phyloP scores from a whole-genome alignment of 805 yeast species.

The Wickerhamomyces silvicola region DNA sequence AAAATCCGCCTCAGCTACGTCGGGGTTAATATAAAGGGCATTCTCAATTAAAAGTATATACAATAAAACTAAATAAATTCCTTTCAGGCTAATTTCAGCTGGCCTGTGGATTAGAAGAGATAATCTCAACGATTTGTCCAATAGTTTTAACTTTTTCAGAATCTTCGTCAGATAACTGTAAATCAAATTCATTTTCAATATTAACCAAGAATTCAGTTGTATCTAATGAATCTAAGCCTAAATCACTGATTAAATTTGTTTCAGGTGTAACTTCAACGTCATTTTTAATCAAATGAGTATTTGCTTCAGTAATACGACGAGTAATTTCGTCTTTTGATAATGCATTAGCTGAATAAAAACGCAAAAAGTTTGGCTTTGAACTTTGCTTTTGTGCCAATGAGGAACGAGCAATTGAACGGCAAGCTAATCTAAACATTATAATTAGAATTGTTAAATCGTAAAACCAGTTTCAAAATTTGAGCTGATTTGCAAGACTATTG shows the following conservation, averaged over 20 bases:
- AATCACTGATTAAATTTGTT: slow-evolving; percentile 42
- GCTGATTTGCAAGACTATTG: background rate
- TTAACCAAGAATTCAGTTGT: slow-evolving; percentile 95
- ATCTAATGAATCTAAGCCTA: slow-evolving; percentile 90
- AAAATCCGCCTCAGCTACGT: no score
- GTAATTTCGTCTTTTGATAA: slow-evolving; percentile 75
- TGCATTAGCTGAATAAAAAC: slow-evolving; percentile 56
- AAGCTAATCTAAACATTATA: slow-evolving; percentile 50
- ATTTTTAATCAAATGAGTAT: slow-evolving; percentile 58
- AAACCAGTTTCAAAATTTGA: no score
- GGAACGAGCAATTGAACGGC: slow-evolving; percentile 34
- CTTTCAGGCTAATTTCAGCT: no score
- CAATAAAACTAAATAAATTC: no score
- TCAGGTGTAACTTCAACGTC: slow-evolving; percentile 34
- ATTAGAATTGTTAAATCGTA: no score
- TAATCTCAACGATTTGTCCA: slow-evolving; percentile 87
- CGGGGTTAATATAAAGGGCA: no score
- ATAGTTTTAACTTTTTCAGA: slow-evolving; percentile 93
- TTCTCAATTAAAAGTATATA: no score
- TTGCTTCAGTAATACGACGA: slow-evolving; percentile 74
- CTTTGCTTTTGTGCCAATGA: no score
- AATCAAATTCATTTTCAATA: slow-evolving; percentile 86
- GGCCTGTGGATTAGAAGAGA: slow-evolving; percentile 56
- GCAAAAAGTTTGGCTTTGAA: slow-evolving; percentile 28
- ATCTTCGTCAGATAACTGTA: slow-evolving; percentile 82